Base-by-base conservation (phyloP, 768 basidiomycete species). In the Rhizopogon vinicolor region DNA sequence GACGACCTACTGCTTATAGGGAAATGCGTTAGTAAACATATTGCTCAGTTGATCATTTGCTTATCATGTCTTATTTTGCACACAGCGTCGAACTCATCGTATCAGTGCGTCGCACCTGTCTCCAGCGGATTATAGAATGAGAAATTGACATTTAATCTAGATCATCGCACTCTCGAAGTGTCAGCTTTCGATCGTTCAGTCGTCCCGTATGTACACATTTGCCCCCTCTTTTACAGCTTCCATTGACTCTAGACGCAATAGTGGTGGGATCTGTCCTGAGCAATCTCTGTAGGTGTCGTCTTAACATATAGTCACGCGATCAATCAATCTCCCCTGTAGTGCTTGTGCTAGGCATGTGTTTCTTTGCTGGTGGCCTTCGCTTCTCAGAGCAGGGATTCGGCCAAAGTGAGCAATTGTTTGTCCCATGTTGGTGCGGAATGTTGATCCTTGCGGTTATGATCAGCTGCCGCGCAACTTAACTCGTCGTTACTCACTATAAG, bases 311-410 rank as follows among this genome's bases (percentile, higher is more conserved):
- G 39, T 8, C 7, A 35, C 1, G 18, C 18, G 33, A 2, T 7
- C 3, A 48, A 35, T 48, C 51, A 18, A 42, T 52, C 54, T 50
- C 40, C 39, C n/a, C 51, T 18, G 19, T 51, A 91, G 89, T 94
- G 2, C 81, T 94, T 39, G 89, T 93, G 16, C 78, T 93, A 12
- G 91, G 91, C n/a, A 82, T 93, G 69, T 90, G 89, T 63, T 90
- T 92, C 71, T 87, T 93, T 58, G 91, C 89, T 0, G 90, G 91
- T 18, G 90, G 90, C 0, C 63, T 85, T 58, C 78, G 81, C 16
- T 92, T 86, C 60, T 83, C 86, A 3, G 88, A 92, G 63, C 91
- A 92, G 67, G 86, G 81, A 1, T 91, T 91, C 59, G 84, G 89
- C 58, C 67, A 76, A 3, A 84, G 89, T 91, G 61, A 51, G 83